Percentiles rank a stretch among this genome's conserved stretches.
phyloP scores from a whole-genome alignment of 1,284 basidiomycete species.

The Boletus smithii region DNA sequence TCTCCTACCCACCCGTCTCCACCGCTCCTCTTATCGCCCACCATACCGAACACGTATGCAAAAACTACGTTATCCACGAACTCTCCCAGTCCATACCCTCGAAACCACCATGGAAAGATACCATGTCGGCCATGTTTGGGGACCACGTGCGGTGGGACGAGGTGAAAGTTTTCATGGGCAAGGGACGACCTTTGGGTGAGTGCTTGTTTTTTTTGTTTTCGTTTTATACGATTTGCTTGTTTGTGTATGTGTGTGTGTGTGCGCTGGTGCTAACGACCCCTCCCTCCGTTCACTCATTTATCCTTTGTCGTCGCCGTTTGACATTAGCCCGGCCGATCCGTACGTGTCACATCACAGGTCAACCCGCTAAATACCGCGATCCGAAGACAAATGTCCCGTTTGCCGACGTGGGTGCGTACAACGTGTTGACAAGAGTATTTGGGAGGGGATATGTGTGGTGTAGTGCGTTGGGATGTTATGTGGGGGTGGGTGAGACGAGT shows the following conservation, averaged over 20 bases:
- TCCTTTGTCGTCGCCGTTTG: too few relatives aligned
- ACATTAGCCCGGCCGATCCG: conserved; percentile 57
- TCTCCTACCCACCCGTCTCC: conserved; percentile 10
- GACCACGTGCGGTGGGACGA: conserved; percentile 69
- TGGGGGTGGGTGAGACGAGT: conserved; percentile 17
- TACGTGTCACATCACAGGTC: conserved; percentile 63
- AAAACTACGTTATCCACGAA: conserved; percentile 67
- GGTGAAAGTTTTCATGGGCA: conserved; percentile 57
- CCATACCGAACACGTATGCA: conserved; percentile 47
- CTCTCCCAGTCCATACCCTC: conserved; percentile 44
- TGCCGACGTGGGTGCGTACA: conserved; percentile 65
- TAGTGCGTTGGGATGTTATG: conserved; percentile 54
- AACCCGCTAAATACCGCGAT: conserved; percentile 66
- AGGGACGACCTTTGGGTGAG: conserved; percentile 59
- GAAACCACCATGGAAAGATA: conserved; percentile 62
- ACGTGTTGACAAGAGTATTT: conserved; percentile 55
- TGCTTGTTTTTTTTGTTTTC: conserved; percentile 13
- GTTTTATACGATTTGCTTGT: too few relatives aligned
- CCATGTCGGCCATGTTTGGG: conserved; percentile 77
- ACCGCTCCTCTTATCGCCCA: conserved; percentile 26
- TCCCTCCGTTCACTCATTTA: too few relatives aligned
- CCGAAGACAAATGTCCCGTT: conserved; percentile 76
- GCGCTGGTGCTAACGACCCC: too few relatives aligned
- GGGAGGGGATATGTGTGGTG: conserved; percentile 67
- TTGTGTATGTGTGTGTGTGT: too few relatives aligned